These are phyloP conservation scores for Jamesozyma gamospora DNA, from an alignment of 805 yeast species.

Conservation along the genomic window DNA sequence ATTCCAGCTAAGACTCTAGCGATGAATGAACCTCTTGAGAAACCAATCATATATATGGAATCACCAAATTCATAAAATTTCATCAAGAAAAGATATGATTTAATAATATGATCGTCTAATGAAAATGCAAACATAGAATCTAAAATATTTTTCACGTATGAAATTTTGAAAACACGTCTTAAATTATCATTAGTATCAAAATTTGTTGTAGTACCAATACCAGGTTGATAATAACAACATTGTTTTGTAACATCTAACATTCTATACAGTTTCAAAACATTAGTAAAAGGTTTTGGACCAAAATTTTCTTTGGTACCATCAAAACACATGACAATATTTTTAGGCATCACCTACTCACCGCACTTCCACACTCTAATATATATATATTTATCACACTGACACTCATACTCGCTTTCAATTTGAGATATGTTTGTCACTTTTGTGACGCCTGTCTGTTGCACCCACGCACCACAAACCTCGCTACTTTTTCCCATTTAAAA, in stretches of 20 bases:
- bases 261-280: conserved; percentile 43
- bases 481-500: not conserved
- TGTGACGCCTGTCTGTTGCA: no score
- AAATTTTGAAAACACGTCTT: conserved; percentile 12
- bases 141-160: conserved; percentile 16
- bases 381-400: no score
- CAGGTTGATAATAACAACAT: conserved; percentile 58
- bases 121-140: conserved; percentile 46
- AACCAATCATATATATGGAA: conserved; percentile 47
- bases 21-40: conserved; percentile 54
- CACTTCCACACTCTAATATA: no score
- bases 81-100: conserved; percentile 47
- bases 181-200: conserved; percentile 27
- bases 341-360: conserved; percentile 17
- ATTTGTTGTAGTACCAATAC: conserved; percentile 46
- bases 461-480: not conserved
- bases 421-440: no score
- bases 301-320: conserved; percentile 57
- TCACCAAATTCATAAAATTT: conserved; percentile 41
- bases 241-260: conserved; percentile 42
- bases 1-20: conserved; percentile 57
- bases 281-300: conserved; percentile 46
- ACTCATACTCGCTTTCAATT: not conserved
- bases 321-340: conserved; percentile 46
- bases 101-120: conserved; percentile 45